Base-by-base conservation (phyloP, 768 basidiomycete genomes). In the Suillus cothurnatus region DNA sequence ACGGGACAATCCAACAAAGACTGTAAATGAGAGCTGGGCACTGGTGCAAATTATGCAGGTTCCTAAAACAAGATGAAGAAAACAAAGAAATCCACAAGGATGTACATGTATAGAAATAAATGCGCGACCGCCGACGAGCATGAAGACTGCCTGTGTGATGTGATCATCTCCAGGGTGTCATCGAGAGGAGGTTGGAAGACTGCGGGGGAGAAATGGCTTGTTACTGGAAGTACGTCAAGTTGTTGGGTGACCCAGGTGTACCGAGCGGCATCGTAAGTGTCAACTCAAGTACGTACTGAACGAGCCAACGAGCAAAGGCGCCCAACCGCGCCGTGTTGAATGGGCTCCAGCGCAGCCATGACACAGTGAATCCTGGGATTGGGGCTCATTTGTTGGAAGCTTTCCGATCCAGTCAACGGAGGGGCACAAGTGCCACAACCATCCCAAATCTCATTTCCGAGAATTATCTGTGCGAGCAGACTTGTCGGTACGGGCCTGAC, bases 361-460 rank as follows among this genome's bases (percentile, higher is more conserved):
- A 95, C 93, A 9, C 89, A 92, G 68, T 97, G 95, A 19, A 97
- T 89, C 38, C 89, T 87, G 3, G 93, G 88, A 67, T 96, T 94
- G 70, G 92, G 91, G 39, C 82, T 81, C 73, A 88, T 76, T 43
- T 73, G 70, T 15, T 72, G 63, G 53, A 62, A 63, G 77, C 82
- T 69, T 79, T 82, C 71, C 71, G 60, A 76, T 65, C 64, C 36
- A 66, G 71, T 6, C 62, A 76, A 59, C 67, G 70, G 53, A 70
- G 74, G 47, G 71, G 71, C 23, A 9, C 72, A 70, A 17, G 73
- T 72, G 15, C 85, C 76, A 71, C 93, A 88, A 15, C 93, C 96
- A 72, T 98, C 95, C 92, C 94, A 97, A 32, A 94, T 82, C 68
- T 95, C 93, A 63, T 84, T 85, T 2, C 94, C 94, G 0, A 86